Conservation (phyloP, 345 rosid genomes). For the Limnanthes douglasii region DNA sequence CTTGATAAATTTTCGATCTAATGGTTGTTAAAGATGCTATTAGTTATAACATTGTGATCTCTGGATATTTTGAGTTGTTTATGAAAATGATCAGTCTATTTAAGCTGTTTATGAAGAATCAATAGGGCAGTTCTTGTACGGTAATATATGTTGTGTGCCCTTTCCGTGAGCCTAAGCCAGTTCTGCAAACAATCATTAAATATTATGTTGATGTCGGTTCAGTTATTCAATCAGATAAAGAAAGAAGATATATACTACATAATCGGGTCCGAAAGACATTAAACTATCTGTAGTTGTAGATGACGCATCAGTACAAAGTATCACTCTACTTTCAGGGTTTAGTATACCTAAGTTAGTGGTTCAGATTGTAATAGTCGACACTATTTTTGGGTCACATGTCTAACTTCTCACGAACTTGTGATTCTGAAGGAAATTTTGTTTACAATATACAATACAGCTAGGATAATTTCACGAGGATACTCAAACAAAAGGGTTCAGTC, state of each 20-base stretch:
- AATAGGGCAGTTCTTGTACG: too few species aligned
- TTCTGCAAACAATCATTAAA: constrained; percentile 72
- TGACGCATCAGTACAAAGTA: constrained; percentile 73
- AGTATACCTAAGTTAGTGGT: constrained; percentile 70
- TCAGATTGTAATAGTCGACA: constrained; percentile 85
- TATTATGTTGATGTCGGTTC: constrained; percentile 88
- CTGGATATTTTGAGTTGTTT: constrained; percentile 37
- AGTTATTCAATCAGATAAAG: constrained; percentile 47
- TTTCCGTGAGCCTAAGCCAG: constrained; percentile 88
- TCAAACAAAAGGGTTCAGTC: constrained; percentile 38
- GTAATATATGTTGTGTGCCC: constrained; percentile 98
- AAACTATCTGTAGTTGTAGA: constrained; percentile 71
- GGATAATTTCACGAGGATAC: constrained; percentile 71
- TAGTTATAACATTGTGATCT: constrained; percentile 50
- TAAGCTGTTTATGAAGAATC: too few species aligned
- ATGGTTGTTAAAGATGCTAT: constrained; percentile 34
- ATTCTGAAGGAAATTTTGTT: constrained; percentile 92
- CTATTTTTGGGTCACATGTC: constrained; percentile 85
- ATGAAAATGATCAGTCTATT: constrained; percentile 20
- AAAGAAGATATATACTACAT: constrained; percentile 44
- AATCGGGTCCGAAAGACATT: constrained; percentile 85
- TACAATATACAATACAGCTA: constrained; percentile 85
- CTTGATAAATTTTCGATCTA: constrained; percentile 31
- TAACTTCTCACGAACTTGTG: constrained; percentile 66
- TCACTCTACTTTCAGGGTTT: constrained; percentile 78